Evolutionary conservation across 208 protist genomes (phyloP), one percentile per base, ranked within the genome.

Genomic region (Leishmania tropica): DNA sequence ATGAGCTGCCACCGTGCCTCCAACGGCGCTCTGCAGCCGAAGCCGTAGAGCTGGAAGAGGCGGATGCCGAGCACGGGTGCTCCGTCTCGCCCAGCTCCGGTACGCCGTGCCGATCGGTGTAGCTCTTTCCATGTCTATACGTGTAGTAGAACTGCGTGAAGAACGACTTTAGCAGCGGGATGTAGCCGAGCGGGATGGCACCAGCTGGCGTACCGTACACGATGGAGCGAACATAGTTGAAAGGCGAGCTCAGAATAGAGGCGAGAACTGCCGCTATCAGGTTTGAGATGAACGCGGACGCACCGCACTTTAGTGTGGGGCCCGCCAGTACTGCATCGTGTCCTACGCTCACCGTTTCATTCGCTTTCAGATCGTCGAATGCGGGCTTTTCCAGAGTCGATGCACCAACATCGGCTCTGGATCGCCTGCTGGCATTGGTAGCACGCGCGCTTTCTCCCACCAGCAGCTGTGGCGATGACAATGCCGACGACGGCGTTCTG

Each of bases 181-280:
- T 64, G 85, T 92, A 94, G 72, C 92, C 86, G 58, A 98, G 87
- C 17, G 93, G 93, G 53, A 92, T 89, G 8, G 94, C 90, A 1
- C 89, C 88, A 2, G 90, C 78, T 0, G 95, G 93, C 53, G 93
- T 92, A 28, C 93, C 93, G 78, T 98, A 98, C 40, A 96, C 90
- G 19, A 98, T 83, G 10, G 92, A 94, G 24, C 95, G 92, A 13
- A 96, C 90, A 78, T 97, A 98, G 76, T 98, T 98, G 74, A 97
- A 94, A 1, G 95, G 95, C 17, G 95, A 94, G 77, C 93, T 96
- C 74, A 94, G 42, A 11, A 96, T 89, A 37, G 95, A 97, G 17
- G 95, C 95, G 7, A 90, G 60, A 19, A 97, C 65, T 3, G 95
- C 95, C 0, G 94, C 95, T 19, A 96, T 60, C 47, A 97, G 75